Conservation (phyloP, 257 asterid species). For the Salvia miltiorrhiza region DNA sequence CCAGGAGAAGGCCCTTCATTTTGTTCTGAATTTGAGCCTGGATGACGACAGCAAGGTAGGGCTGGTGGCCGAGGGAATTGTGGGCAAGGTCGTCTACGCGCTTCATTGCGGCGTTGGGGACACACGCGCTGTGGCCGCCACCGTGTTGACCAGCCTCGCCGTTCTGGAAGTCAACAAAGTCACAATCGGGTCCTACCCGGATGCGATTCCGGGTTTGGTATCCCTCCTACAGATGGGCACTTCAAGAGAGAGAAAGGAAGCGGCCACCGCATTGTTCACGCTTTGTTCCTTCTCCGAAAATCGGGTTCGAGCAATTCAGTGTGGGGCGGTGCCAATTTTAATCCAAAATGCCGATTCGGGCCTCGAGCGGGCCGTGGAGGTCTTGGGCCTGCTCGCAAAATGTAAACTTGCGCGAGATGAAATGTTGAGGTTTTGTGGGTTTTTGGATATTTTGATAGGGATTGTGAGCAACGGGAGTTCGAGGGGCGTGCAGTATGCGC, state of each 20-base stretch:
- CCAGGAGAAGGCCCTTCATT: conserved; percentile 74
- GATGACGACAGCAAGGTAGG: conserved; percentile 94
- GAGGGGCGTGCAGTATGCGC: conserved; percentile 76
- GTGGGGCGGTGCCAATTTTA: conserved; percentile 53
- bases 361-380: conserved; percentile 84
- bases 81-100: conserved; percentile 65
- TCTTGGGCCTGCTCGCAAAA: conserved; percentile 72
- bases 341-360: conserved; percentile 64
- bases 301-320: conserved; percentile 56
- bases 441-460: conserved; percentile 50
- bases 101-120: conserved; percentile 64
- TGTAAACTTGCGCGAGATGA: conserved; percentile 70
- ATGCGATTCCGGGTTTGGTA: conserved; percentile 65
- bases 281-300: conserved; percentile 77
- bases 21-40: conserved; percentile 75
- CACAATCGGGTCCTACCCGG: conserved; percentile 74
- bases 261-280: conserved; percentile 77
- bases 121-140: conserved; percentile 86
- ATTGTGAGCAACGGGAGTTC: conserved; percentile 70
- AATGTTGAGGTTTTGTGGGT: conserved; percentile 48
- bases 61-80: conserved; percentile 81
- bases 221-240: conserved; percentile 58
- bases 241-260: conserved; percentile 81
- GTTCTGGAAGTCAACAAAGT: conserved; percentile 91
- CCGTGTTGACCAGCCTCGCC: conserved; percentile 83